Percentiles rank a stretch among this genome's conserved stretches.
Conservation (phyloP, 2,329 filamentous ascomycete species). For the Fulvia fulva region DNA sequence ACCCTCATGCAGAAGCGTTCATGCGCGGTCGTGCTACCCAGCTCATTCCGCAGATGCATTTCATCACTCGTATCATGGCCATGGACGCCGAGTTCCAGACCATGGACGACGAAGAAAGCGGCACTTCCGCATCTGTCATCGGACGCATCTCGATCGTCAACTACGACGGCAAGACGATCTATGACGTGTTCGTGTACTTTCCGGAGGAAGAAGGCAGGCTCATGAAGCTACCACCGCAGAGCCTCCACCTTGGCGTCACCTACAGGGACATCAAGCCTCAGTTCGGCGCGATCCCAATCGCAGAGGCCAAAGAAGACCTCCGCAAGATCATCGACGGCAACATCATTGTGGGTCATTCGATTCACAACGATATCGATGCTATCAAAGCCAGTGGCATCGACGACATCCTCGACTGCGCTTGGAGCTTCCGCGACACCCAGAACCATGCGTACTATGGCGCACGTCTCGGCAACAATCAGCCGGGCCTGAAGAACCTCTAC, state of each 20-base stretch:
- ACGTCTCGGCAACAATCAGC: neutral
- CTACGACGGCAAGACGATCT: neutral
- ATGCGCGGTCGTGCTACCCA: neutral
- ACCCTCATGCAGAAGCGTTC: neutral
- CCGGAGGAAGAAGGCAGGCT: neutral
- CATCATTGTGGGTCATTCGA: neutral
- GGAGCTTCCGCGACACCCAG: neutral
- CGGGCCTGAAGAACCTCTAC: neutral
- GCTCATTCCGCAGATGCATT: neutral
- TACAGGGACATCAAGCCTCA: neutral
- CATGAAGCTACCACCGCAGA: neutral
- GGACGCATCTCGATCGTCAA: conserved; percentile 7
- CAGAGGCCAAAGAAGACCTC: neutral
- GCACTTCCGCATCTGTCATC: neutral
- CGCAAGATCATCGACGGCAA: conserved; percentile 1
- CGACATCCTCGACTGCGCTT: neutral
- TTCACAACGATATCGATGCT: conserved; percentile 1
- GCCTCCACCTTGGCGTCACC: neutral
- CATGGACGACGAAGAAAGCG: neutral
- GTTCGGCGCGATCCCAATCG: neutral
- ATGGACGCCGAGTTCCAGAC: conserved; percentile 3
- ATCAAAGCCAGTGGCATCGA: neutral
- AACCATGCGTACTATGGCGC: neutral
- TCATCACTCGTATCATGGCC: neutral
- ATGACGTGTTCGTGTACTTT: conserved; percentile 5